Base-by-base conservation (phyloP, 768 basidiomycete species). In the Russula earlei region DNA sequence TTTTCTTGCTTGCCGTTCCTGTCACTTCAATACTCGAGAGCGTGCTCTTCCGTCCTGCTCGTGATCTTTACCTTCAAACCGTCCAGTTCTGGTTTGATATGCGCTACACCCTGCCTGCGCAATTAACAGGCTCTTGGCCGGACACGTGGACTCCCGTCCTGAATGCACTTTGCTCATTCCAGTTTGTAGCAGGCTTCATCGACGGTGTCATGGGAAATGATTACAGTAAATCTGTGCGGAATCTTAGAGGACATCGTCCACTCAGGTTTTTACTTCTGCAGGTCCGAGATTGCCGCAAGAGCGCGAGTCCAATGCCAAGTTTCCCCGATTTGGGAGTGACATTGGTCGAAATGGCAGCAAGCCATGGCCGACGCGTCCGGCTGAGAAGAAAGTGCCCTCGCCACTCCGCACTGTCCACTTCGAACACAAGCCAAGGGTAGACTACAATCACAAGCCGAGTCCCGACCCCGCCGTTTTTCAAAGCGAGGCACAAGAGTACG, bases 71-170 rank as follows among this genome's bases (percentile, higher is more conserved):
- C 36, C 47, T 48, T 25, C 34, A 38, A 12, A 49, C 40, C 14
- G n/a, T 58, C 27, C 52, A 49, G n/a, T 44, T 19, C 7, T 58
- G 57, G 57, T 58, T 44, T 33, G 46, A 58, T 17, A 44, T 58
- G 52, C 57, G 57, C 34, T 58, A 58, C 29, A 36, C 54, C 1
- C 52, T 54, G 27, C 47, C 47, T 37, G 47, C 48, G 15, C 52
- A 49, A 20, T 20, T 36, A 3, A 38, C 57, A 8, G 57, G 57
- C 12, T 8, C 47, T 36, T 58, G 57, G 57, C 57, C 57, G 29
- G 42, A 49, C 29, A 44, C 42, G 22, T 44, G 52, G 52, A 37
- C 52, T 8, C 57, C 57, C 25, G 38, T 54, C 24, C 10, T 51
- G 38, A 58, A 54, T 15, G 57, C 41, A 4, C 25, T 58, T 44